A percentile compares a stretch with the other conserved stretches of the same genome.
Evolutionary conservation across 1,284 basidiomycete genomes (phyloP).

Genomic region (Schizopora paradoxa): DNA sequence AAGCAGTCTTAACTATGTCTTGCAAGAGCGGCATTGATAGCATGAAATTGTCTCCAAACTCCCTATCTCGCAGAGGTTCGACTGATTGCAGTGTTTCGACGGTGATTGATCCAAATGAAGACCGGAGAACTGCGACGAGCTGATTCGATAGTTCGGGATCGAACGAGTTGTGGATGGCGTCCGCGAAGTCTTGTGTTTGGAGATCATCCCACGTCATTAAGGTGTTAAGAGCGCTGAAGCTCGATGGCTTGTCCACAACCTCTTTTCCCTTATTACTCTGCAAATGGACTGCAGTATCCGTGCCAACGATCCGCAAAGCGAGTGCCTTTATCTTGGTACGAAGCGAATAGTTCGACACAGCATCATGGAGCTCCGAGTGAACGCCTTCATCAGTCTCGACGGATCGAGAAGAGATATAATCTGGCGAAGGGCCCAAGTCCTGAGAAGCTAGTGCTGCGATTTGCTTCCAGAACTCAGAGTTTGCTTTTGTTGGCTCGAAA

Average conservation of each 20-base stretch:
- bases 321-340: conserved; percentile 71
- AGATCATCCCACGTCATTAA: conserved; percentile 55
- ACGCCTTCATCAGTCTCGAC: conserved; percentile 44
- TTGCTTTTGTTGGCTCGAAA: conserved; percentile 51
- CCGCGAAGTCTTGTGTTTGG: conserved; percentile 55
- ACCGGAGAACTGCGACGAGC: conserved; percentile 40
- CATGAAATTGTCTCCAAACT: conserved; percentile 76
- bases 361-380: conserved; percentile 55
- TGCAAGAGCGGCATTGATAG: conserved; percentile 56
- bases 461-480: conserved; percentile 58
- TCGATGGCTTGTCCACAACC: conserved; percentile 43
- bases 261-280: conserved; percentile 34
- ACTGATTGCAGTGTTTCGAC: conserved; percentile 63
- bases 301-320: conserved; percentile 66
- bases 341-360: conserved; percentile 60
- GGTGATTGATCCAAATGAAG: conserved; percentile 47
- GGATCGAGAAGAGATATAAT: conserved; percentile 49
- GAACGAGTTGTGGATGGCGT: conserved; percentile 65
- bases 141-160: conserved; percentile 64
- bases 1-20: conserved; percentile 45
- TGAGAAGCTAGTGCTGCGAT: conserved; percentile 56
- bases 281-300: conserved; percentile 59
- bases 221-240: conserved; percentile 51
- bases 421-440: conserved; percentile 62
- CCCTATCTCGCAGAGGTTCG: conserved; percentile 60